These are phyloP conservation scores for Vitis rotundifolia DNA, from an alignment of 164 flowering plant genomes.

Conservation along the genomic window DNA sequence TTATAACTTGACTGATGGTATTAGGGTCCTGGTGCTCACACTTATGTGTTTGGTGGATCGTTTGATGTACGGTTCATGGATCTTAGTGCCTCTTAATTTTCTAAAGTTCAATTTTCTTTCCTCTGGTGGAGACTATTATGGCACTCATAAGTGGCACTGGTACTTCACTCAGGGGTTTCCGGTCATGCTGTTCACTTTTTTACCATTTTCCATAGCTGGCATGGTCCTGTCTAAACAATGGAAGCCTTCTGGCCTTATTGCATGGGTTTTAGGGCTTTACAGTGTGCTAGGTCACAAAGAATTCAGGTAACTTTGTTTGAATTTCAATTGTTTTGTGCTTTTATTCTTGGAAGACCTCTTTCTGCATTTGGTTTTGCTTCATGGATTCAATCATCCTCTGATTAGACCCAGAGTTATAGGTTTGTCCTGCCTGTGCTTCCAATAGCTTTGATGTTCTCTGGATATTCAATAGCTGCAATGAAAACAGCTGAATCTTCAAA, in stretches of 20 bases:
- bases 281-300: conserved; percentile 92
- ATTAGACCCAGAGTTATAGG: conserved; percentile 42
- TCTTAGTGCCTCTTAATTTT: conserved; percentile 86
- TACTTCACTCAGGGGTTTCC: conserved; percentile 86
- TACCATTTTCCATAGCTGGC: conserved; percentile 69
- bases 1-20: conserved; percentile 9
- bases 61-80: conserved; percentile 78
- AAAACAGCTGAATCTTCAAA: conserved; percentile 10
- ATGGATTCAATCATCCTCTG: conserved; percentile 8
- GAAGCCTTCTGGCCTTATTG: conserved; percentile 76
- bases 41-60: conserved; percentile 67
- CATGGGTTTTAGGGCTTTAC: conserved; percentile 78
- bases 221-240: conserved; percentile 56
- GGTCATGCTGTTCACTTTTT: conserved; percentile 73
- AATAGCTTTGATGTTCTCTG: conserved; percentile 81
- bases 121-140: conserved; percentile 93
- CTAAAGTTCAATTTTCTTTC: conserved; percentile 87
- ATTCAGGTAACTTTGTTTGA: conserved; percentile 59
- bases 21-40: conserved; percentile 68
- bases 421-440: conserved; percentile 95
- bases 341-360: not conserved
- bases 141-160: conserved; percentile 96
- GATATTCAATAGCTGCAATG: conserved; percentile 60
- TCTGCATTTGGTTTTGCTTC: conserved; percentile 2
- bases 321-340: not conserved